Conservation (phyloP, 2,329 filamentous ascomycete genomes). For the Periconia digitata region DNA sequence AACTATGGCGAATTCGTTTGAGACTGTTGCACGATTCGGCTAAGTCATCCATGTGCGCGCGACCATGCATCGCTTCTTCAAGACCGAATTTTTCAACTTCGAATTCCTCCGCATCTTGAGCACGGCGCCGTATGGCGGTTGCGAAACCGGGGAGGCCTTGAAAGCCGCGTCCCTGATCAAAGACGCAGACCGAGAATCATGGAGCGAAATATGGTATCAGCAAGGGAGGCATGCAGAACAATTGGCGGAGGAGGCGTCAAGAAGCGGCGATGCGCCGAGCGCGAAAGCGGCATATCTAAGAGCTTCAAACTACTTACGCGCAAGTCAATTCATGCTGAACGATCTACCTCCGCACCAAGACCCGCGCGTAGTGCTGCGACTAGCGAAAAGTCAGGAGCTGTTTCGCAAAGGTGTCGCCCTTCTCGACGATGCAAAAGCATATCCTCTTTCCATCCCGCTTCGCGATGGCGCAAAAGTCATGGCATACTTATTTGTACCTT, state of each 20-base stretch:
- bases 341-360: neutral
- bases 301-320: constrained; percentile 15
- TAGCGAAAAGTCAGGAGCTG: neutral
- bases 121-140: constrained; percentile 5
- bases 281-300: constrained; percentile 45
- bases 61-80: neutral
- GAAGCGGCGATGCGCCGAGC: constrained; percentile 20
- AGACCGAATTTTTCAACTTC: constrained; percentile 6
- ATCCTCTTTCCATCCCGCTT: neutral
- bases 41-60: too few relatives aligned
- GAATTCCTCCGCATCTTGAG: constrained; percentile 10
- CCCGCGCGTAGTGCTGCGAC: neutral
- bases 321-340: constrained; percentile 2
- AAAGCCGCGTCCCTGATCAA: constrained; percentile 13
- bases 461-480: constrained; percentile 1
- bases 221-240: constrained; percentile 29
- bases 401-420: neutral
- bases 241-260: neutral
- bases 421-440: neutral
- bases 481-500: constrained; percentile 3
- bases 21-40: too few relatives aligned
- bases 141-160: constrained; percentile 5
- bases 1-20: neutral
- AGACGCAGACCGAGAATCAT: constrained; percentile 42
- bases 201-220: constrained; percentile 42